Evolutionary conservation across 2,329 filamentous ascomycete species (phyloP), one percentile per base, ranked within the genome.

Genomic region (Conoideocrella luteorostrata): DNA sequence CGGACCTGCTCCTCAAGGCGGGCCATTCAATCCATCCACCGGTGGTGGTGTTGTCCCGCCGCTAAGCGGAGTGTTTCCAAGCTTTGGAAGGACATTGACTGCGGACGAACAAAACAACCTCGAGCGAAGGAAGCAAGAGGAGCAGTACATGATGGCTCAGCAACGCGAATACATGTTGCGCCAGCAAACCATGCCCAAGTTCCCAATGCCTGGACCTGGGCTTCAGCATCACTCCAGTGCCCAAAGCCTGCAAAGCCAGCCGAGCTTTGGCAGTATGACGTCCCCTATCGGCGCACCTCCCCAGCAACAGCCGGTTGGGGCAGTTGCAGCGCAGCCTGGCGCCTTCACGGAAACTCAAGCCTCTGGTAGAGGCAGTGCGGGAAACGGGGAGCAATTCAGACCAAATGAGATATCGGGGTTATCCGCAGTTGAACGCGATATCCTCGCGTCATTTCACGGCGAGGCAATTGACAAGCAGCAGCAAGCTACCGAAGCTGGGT

Each of bases 101-200:
- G 93, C 93, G 0, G 91, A 97, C 58, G 93, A 98, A 64, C 93
- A 98, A 62, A 98, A 98, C 66, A 95, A 95, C 30, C 72, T 98
- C 2, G 93, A 98, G 68, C 80, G 93, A 43, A 78, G 93, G 41
- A 98, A 98, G 70, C 93, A 98, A 63, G 93, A 98, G 65, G 94
- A 98, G 59, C 93, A 98, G 62, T 95, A 93, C 61, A 74, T 95
- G 28, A 94, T 97, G 80, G 93, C 94, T 36, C 84, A 93, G 33
- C 93, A 98, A 64, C 88, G 95, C 53, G 93, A 98, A 61, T 88
- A 88, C 53, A 77, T 96, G 44, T 86, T 89, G 50, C 86, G 89
- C 50, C 89, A 95, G 58, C 89, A 95, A 57, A 75, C 78, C 6
- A 81, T 89, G 47, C 74, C 82, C 40, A 84, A 90, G 60, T 84